These are phyloP conservation scores for Paramecium sexaurelia DNA, from an alignment of 73 alveolate genomes.

Conservation along the genomic window DNA sequence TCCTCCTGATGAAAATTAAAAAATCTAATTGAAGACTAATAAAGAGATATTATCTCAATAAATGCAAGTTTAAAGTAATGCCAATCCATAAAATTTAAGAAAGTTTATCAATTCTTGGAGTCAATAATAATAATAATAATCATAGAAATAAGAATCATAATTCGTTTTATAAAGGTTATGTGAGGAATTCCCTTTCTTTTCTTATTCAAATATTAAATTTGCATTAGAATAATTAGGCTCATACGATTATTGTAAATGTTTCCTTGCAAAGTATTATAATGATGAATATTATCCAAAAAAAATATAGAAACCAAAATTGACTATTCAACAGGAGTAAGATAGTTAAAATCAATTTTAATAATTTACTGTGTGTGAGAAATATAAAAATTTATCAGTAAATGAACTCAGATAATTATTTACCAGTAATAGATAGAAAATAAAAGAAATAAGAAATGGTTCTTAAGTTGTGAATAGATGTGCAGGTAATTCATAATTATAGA, in stretches of 20 bases:
- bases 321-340: neutral
- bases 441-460: neutral
- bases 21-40: neutral
- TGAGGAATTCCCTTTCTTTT: slow-evolving; percentile 10
- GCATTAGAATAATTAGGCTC: neutral
- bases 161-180: neutral
- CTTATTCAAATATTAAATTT: slow-evolving; percentile 4
- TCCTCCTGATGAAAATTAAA: neutral
- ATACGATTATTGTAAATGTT: neutral
- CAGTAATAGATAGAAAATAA: neutral
- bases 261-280: neutral
- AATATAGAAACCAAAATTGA: neutral
- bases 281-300: slow-evolving; percentile 23
- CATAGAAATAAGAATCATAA: neutral
- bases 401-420: neutral
- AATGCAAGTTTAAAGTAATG: neutral
- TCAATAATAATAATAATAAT: neutral
- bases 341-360: neutral
- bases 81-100: neutral
- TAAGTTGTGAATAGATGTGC: slow-evolving; percentile 11
- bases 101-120: neutral
- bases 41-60: neutral
- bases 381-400: neutral
- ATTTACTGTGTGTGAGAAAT: neutral
- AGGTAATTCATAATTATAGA: neutral